These are phyloP conservation scores for Marchantia paleacea DNA, from an alignment of 225 moss, liverwort and hornwort species.

Conservation along the genomic window DNA sequence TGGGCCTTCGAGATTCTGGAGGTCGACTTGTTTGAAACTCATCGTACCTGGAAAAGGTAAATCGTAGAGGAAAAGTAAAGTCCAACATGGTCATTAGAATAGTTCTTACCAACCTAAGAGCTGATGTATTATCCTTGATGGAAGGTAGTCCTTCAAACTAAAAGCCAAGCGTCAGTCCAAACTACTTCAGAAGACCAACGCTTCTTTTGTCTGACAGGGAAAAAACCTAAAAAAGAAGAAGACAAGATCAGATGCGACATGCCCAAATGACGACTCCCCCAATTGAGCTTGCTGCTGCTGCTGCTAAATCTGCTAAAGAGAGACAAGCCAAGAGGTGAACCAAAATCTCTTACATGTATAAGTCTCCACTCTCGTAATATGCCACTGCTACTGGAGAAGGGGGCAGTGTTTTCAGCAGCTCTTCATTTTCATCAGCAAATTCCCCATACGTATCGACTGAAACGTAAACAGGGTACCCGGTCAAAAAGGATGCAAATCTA, in stretches of 20 bases:
- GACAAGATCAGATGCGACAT: background rate
- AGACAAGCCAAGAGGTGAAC: background rate
- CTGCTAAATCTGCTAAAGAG: background rate
- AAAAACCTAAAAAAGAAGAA: background rate
- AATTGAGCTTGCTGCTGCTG: background rate
- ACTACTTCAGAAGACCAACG: too few relatives aligned
- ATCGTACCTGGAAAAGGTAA: slow-evolving; percentile 63
- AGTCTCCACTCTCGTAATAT: slow-evolving; percentile 85
- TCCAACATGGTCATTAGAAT: background rate
- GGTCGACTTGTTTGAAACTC: slow-evolving; percentile 95
- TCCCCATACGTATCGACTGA: slow-evolving; percentile 94
- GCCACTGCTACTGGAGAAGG: slow-evolving; percentile 74
- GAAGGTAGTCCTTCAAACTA: background rate
- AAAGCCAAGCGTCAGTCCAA: too few relatives aligned
- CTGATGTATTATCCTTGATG: background rate
- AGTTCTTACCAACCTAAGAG: background rate
- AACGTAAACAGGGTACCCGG: slow-evolving; percentile 4
- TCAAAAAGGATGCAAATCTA: background rate
- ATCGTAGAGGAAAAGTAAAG: background rate
- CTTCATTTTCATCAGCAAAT: slow-evolving; percentile 86
- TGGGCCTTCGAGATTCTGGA: slow-evolving; percentile 79
- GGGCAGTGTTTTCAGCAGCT: slow-evolving; percentile 73
- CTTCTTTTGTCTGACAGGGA: too few relatives aligned
- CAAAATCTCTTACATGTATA: slow-evolving; percentile 69
- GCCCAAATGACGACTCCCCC: background rate